Evolutionary conservation across 192 early-diverging fungal genomes (phyloP), one percentile per base, ranked within the genome.

Genomic region (Chytriomyces sp.): DNA sequence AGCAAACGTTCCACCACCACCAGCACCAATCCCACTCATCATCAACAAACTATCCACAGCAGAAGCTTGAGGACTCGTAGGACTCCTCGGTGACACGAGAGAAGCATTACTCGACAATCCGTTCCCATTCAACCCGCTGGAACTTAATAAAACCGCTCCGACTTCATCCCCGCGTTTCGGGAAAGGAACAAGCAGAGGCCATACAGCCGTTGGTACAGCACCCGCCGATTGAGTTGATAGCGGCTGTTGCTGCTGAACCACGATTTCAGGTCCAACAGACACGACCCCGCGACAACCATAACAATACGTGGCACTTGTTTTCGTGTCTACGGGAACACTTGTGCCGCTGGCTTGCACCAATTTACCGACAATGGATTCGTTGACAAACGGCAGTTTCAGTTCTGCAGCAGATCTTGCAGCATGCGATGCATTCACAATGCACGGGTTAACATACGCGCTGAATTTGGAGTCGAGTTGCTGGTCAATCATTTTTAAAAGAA

Each of bases 401-500:
- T 35, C 35, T 35, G 35, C 35, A 35, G 53, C 53, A 57, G 53
- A 13, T 13, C 53, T 13, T 13, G 13, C 53, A 13, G 53, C 53
- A 57, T 57, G 53, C 53, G 13, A 13, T n/a, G 16, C 16, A 20
- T 20, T 57, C 53, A 57, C 53, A 13, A 57, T 20, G 53, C 53
- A 57, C 1, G 53, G 53, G 3, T 44, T 45, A 6, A 7, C 18
- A 43, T 62, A 73, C 13, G 16, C 71, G 45, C 24, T 48, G 43
- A 73, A 63, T 45, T 73, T 73, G 26, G 23, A 6, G 61, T 73
- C 71, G 4, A 73, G 61, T 62, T 73, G 71, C n/a, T 61, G 60
- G 61, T 73, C 71, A 62, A 73, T 73, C n/a, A 73, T 26, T 73
- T 73, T 73, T 5, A 73, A 44, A 44, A 73, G 71, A 44, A 73